Conservation (phyloP, 176 grass and related monocot genomes). For the Hordeum marinum region DNA sequence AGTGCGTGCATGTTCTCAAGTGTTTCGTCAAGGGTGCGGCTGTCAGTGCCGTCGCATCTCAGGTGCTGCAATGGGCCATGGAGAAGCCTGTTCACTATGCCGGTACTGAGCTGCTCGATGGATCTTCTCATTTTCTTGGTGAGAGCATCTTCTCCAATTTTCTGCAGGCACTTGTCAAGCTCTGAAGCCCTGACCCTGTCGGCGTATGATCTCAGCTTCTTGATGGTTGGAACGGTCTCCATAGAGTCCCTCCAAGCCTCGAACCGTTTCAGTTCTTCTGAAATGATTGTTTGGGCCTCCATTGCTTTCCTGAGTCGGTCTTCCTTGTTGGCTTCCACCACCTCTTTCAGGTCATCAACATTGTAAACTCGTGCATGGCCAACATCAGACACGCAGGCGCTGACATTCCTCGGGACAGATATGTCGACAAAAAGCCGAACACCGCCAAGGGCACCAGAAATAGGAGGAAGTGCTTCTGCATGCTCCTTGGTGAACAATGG, state of each 20-base stretch:
- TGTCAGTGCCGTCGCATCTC: constrained; percentile 71
- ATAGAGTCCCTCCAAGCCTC: constrained; percentile 85
- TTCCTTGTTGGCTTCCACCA: constrained; percentile 87
- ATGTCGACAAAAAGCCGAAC: constrained; percentile 67
- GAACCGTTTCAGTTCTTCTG: constrained; percentile 61
- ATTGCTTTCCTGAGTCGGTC: constrained; percentile 79
- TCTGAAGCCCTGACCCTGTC: constrained; percentile 74
- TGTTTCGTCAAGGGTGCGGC: constrained; percentile 67
- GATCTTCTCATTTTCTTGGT: constrained; percentile 74
- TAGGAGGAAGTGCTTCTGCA: constrained; percentile 34
- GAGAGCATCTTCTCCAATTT: constrained; percentile 58
- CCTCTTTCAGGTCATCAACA: constrained; percentile 86
- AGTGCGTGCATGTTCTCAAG: constrained; percentile 83
- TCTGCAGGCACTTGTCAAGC: constrained; percentile 83
- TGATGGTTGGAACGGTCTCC: constrained; percentile 85
- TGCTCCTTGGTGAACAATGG: constrained; percentile 72
- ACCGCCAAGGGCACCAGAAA: constrained; percentile 45
- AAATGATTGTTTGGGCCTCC: constrained; percentile 75
- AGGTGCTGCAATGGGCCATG: constrained; percentile 88
- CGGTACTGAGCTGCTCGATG: constrained; percentile 71
- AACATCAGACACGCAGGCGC: constrained; percentile 53
- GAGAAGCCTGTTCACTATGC: constrained; percentile 86
- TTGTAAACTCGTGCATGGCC: constrained; percentile 53
- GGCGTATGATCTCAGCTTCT: constrained; percentile 74
- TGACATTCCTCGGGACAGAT: constrained; percentile 80